Evolutionary conservation across 345 rosid genomes (phyloP).

Genomic region (Hypericum androsaemum): DNA sequence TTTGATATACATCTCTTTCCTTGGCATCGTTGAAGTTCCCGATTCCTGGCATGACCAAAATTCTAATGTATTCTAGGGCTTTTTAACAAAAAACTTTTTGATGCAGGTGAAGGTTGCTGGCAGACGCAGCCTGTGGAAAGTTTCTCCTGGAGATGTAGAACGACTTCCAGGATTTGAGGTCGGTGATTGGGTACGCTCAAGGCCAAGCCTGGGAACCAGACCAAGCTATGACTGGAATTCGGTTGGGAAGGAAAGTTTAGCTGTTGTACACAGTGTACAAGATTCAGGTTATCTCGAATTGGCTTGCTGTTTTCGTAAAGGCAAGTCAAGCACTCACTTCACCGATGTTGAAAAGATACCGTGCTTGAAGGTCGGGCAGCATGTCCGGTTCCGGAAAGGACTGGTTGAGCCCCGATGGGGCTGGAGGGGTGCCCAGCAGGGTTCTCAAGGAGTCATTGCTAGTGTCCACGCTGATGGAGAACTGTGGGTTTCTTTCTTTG

Average conservation of each 20-base stretch:
- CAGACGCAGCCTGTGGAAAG: slow-evolving; percentile 67
- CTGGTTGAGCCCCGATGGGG: slow-evolving; percentile 93
- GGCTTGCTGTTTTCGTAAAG: slow-evolving; percentile 93
- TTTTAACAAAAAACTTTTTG: slow-evolving; percentile 4
- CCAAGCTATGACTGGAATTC: slow-evolving; percentile 93
- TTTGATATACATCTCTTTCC: too few species aligned
- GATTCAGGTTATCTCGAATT: slow-evolving; percentile 81
- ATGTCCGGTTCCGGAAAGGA: slow-evolving; percentile 70
- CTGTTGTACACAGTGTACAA: slow-evolving; percentile 88
- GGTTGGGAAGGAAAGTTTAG: slow-evolving; percentile 77
- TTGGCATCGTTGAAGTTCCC: too few species aligned
- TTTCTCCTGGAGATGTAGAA: slow-evolving; percentile 98
- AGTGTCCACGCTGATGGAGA: slow-evolving; percentile 94
- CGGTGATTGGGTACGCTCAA: slow-evolving; percentile 97
- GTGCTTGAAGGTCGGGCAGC: slow-evolving; percentile 72
- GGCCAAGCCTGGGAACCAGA: slow-evolving; percentile 78
- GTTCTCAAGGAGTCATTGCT: slow-evolving; percentile 69
- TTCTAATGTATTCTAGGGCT: too few species aligned
- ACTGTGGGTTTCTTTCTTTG: slow-evolving; percentile 72
- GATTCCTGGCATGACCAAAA: too few species aligned
- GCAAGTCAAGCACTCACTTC: slow-evolving; percentile 64
- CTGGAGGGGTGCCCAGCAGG: slow-evolving; percentile 78
- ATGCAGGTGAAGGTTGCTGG: slow-evolving; percentile 77
- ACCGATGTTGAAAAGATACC: slow-evolving; percentile 82
- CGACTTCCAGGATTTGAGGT: slow-evolving; percentile 93